phyloP scores from a whole-genome alignment of 257 asterid species.

The Osmanthus fragrans region DNA sequence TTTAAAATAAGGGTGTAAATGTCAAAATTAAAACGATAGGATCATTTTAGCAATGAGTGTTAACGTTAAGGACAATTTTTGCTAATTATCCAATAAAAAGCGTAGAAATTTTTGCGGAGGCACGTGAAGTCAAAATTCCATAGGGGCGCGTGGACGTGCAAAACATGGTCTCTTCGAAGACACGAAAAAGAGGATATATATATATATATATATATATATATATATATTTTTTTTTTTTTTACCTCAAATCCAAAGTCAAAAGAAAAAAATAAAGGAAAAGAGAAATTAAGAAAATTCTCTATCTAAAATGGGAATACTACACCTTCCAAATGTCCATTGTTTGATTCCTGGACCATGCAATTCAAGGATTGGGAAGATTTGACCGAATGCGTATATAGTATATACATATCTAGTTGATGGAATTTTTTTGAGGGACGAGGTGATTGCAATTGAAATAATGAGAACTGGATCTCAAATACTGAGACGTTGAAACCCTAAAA shows the following conservation, averaged over 20 bases:
- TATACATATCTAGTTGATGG: slow-evolving; percentile 24
- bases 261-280: background rate
- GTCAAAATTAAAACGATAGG: no score
- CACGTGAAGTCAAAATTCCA: no score
- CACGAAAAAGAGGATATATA: background rate
- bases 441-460: slow-evolving; percentile 37
- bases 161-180: slow-evolving; percentile 28
- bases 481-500: slow-evolving; percentile 36
- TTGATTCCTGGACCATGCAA: slow-evolving; percentile 30
- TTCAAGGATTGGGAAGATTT: slow-evolving; percentile 23
- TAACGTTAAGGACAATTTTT: no score
- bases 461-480: slow-evolving; percentile 42
- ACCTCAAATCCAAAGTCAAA: background rate
- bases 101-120: no score
- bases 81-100: no score
- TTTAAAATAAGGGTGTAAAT: no score
- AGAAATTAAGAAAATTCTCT: background rate
- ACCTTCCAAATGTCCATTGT: background rate
- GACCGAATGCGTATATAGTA: slow-evolving; percentile 19
- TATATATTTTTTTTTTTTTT: background rate
- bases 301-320: background rate
- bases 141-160: background rate
- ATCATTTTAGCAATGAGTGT: no score
- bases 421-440: slow-evolving; percentile 15
- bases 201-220: no score